Base-by-base conservation (phyloP, 1,139 yeast species). In the Fermentozyma sake region DNA sequence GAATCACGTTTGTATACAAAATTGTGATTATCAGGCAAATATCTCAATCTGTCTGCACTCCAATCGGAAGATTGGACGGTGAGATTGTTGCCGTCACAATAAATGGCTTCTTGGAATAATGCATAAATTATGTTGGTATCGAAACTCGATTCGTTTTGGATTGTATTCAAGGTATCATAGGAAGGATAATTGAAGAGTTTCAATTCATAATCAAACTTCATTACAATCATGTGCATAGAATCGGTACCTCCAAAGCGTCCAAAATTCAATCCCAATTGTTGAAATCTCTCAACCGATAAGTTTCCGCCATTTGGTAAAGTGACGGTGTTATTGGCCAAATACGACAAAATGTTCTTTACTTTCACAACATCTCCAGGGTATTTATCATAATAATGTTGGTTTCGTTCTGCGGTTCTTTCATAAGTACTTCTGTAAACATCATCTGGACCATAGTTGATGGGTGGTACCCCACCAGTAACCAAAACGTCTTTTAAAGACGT, bases 381-480 rank as follows among this genome's bases (percentile, higher is more conserved):
- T 41, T 68, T 69, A 3, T 44, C 35, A 42, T 68, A 75, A 45
- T 60, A 73, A 27, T 64, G 73, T 12, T 38, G 36, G 41, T 75
- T 74, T 31, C 78, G 50, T 28, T 71, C 74, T 12, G 34, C 50
- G 5, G 76, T 68, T 12, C 74, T 49, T 18, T 53, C 43, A 32
- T 65, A 71, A 3, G 79, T 69, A 2, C 69, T 69, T 9, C 31
- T 31, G 40, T 73, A 73, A 8, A 75, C 78, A 22, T 68, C 66
- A 30, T 69, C 75, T 3, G 68, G 65, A 1, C 53, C 42, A 22
- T 40, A 42, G 4, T 56, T 58, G 6, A 69, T 48, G 1, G 80
- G 80, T 1, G 81, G 79, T 11, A 74, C 59, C 3, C 80, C 81
- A 4, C 79, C 81, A 2, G 80, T 68, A 12, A 73, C 46, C 13